A percentile compares a stretch with the other conserved stretches of the same genome.
phyloP scores from a whole-genome alignment of 495 filamentous ascomycete species.

The Aeminium ludgeri region DNA sequence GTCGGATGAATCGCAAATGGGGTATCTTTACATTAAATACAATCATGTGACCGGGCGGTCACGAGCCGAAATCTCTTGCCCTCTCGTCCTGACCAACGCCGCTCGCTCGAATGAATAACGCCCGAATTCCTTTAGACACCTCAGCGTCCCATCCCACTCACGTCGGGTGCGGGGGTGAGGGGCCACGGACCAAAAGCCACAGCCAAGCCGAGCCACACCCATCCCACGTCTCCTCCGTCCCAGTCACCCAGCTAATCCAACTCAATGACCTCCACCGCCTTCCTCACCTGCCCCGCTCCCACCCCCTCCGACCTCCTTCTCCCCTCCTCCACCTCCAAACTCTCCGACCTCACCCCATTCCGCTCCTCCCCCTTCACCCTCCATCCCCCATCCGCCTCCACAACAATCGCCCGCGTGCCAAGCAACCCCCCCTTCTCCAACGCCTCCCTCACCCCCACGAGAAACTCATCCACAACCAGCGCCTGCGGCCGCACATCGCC shows the following conservation, averaged over 20 bases:
- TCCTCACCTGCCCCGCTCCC: not conserved
- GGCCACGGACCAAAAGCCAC: not conserved
- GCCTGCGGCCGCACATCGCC: slow-evolving; percentile 53
- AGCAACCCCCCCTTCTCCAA: slow-evolving; percentile 17
- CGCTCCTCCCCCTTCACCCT: slow-evolving; percentile 18
- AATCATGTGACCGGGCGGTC: too few species aligned
- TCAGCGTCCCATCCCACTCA: too few species aligned
- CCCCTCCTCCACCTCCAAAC: slow-evolving; percentile 11
- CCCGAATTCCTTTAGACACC: too few species aligned
- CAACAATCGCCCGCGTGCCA: slow-evolving; percentile 23
- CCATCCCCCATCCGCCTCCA: slow-evolving; percentile 25
- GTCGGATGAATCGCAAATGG: too few species aligned
- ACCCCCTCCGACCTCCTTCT: not conserved
- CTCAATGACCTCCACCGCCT: slow-evolving; percentile 11
- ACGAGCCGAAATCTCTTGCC: too few species aligned
- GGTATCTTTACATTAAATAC: too few species aligned
- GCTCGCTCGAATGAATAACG: too few species aligned
- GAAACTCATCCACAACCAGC: slow-evolving; percentile 53
- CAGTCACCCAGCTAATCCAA: too few species aligned
- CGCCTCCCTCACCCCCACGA: slow-evolving; percentile 36
- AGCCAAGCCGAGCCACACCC: too few species aligned
- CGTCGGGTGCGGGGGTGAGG: too few species aligned
- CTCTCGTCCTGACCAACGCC: too few species aligned
- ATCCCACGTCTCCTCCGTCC: too few species aligned
- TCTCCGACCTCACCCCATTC: slow-evolving; percentile 6